These are phyloP conservation scores for Rhizopus delemar DNA, from an alignment of 371 early-diverging fungal species.

Conservation along the genomic window DNA sequence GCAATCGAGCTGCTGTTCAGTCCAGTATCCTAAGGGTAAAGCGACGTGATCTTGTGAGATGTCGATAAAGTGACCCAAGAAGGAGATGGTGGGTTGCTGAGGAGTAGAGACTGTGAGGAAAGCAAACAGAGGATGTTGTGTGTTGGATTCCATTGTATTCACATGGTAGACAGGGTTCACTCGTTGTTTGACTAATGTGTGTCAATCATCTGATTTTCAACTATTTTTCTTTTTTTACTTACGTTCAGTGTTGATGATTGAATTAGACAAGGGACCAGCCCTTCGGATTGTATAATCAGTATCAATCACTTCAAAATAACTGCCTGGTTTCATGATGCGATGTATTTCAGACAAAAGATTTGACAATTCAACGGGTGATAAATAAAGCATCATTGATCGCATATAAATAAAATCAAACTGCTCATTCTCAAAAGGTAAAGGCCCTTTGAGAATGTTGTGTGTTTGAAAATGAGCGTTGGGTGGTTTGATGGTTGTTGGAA, in stretches of 20 bases:
- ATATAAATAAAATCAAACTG: constrained; percentile 60
- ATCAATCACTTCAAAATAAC: constrained; percentile 55
- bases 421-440: constrained; percentile 52
- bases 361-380: constrained; percentile 42
- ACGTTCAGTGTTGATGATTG: constrained; percentile 41
- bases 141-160: constrained; percentile 11
- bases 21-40: constrained; percentile 38
- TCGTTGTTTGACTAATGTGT: background rate
- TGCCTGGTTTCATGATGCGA: constrained; percentile 56
- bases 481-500: constrained; percentile 57
- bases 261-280: constrained; percentile 47
- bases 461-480: constrained; percentile 53
- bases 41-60: constrained; percentile 31
- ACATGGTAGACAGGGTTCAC: background rate
- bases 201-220: background rate
- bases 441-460: constrained; percentile 51
- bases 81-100: constrained; percentile 7
- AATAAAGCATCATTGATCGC: constrained; percentile 45
- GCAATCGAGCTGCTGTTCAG: constrained; percentile 27
- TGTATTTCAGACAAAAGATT: constrained; percentile 34
- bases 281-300: constrained; percentile 49
- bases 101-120: constrained; percentile 23
- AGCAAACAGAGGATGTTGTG: constrained; percentile 36
- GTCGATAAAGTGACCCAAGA: constrained; percentile 33
- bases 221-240: constrained; percentile 13